Conservation (phyloP, 768 basidiomycete species). For the Leccinum variicolor region DNA sequence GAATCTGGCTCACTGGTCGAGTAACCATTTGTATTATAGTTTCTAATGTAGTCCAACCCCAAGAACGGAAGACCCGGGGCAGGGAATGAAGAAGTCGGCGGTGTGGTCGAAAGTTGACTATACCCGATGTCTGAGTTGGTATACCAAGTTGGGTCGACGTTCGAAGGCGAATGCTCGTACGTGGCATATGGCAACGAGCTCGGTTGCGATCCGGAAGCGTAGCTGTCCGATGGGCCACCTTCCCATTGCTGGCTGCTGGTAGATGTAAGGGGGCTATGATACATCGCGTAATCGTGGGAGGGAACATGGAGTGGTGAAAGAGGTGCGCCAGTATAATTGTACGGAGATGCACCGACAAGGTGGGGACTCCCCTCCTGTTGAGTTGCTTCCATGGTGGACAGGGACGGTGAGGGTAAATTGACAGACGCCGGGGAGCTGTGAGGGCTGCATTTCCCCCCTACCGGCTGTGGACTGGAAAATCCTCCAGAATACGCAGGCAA, state of each 20-base stretch:
- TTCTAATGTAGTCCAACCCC: slow-evolving; percentile 80
- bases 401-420: slow-evolving; percentile 68
- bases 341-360: slow-evolving; percentile 42
- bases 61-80: slow-evolving; percentile 78
- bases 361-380: slow-evolving; percentile 56
- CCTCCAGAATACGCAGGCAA: slow-evolving; percentile 47
- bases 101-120: slow-evolving; percentile 50
- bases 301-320: slow-evolving; percentile 51
- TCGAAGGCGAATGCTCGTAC: slow-evolving; percentile 41
- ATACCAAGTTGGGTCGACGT: slow-evolving; percentile 39
- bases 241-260: slow-evolving; percentile 42
- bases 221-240: slow-evolving; percentile 38
- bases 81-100: slow-evolving; percentile 62
- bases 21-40: slow-evolving; percentile 55
- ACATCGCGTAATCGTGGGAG: slow-evolving; percentile 52
- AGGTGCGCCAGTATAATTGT: slow-evolving; percentile 42
- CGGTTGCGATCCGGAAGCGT: slow-evolving; percentile 36
- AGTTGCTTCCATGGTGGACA: slow-evolving; percentile 45
- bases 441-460: slow-evolving; percentile 48
- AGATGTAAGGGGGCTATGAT: slow-evolving; percentile 30
- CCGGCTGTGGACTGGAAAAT: slow-evolving; percentile 52
- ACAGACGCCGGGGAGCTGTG: slow-evolving; percentile 76
- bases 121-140: slow-evolving; percentile 35
- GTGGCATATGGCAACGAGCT: slow-evolving; percentile 40
- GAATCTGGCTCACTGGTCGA: slow-evolving; percentile 37